Evolutionary conservation across 768 basidiomycete genomes (phyloP).

Genomic region (Tricholoma flavovirens): DNA sequence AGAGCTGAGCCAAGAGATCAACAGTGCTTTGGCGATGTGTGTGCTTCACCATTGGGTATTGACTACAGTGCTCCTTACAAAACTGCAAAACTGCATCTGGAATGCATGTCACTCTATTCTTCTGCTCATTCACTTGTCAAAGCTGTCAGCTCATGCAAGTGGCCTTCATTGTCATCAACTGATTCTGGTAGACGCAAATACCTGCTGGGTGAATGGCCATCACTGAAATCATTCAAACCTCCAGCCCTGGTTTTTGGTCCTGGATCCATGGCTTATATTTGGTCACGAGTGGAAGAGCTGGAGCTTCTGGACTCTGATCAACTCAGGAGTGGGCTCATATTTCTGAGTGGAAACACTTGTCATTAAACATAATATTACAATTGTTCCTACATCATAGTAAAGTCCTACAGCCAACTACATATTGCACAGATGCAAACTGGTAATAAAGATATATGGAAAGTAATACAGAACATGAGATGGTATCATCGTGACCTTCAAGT

Average conservation of each 20-base stretch:
- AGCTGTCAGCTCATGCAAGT: conserved; percentile 43
- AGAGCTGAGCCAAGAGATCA: conserved; percentile 74
- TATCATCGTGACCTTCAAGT: too few relatives aligned
- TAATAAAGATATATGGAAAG: not conserved
- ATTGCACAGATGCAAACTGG: not conserved
- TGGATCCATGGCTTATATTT: conserved; percentile 49
- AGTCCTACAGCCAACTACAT: not conserved
- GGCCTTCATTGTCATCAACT: conserved; percentile 14
- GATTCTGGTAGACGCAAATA: conserved; percentile 45
- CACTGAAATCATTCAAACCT: conserved; percentile 51
- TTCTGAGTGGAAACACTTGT: conserved; percentile 6
- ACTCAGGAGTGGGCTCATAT: conserved; percentile 20
- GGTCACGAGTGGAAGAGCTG: conserved; percentile 38
- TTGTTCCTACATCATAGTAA: not conserved
- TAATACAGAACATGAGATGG: not conserved
- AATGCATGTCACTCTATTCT: conserved; percentile 74
- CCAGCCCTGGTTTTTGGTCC: conserved; percentile 76
- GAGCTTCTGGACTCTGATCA: conserved; percentile 21
- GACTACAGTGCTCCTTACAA: conserved; percentile 51
- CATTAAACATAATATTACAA: not conserved
- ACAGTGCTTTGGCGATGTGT: conserved; percentile 77
- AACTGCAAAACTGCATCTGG: conserved; percentile 92
- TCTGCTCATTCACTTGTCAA: conserved; percentile 71
- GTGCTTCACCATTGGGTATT: conserved; percentile 19
- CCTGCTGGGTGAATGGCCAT: conserved; percentile 80